A percentile compares a stretch with the other conserved stretches of the same genome.
Conservation (phyloP, 805 yeast species). For the Starmerella bacillaris region DNA sequence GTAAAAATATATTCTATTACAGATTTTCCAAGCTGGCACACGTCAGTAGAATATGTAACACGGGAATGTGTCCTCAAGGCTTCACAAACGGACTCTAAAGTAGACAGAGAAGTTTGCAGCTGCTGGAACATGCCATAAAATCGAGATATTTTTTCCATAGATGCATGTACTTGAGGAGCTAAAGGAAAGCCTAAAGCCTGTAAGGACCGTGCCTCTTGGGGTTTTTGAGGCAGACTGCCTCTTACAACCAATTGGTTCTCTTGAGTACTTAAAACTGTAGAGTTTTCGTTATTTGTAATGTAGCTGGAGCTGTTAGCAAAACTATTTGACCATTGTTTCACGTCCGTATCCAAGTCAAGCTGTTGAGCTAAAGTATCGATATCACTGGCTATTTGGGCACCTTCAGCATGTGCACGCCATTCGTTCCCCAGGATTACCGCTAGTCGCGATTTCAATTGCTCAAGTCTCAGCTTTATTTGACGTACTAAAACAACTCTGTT, state of each 20-base stretch:
- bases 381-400: slow-evolving; percentile 40
- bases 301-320: not conserved
- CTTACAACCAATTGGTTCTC: slow-evolving; percentile 4
- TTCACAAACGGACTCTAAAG: not conserved
- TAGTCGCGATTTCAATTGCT: slow-evolving; percentile 28
- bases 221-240: slow-evolving; percentile 19
- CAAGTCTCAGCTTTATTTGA: slow-evolving; percentile 32
- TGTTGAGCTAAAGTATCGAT: slow-evolving; percentile 30
- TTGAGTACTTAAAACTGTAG: slow-evolving; percentile 1
- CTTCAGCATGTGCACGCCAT: slow-evolving; percentile 50
- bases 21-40: slow-evolving; percentile 1
- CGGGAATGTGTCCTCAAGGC: slow-evolving; percentile 4
- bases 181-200: slow-evolving; percentile 10
- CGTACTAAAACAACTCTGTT: slow-evolving; percentile 34
- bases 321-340: slow-evolving; percentile 31
- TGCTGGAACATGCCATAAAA: not conserved
- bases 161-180: not conserved
- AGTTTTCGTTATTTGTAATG: not conserved
- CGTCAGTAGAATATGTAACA: not conserved
- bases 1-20: slow-evolving; percentile 3
- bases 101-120: slow-evolving; percentile 3
- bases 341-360: slow-evolving; percentile 28
- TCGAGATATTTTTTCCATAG: slow-evolving; percentile 3
- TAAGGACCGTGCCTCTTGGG: slow-evolving; percentile 3
- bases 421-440: slow-evolving; percentile 39